Evolutionary conservation across 2,329 filamentous ascomycete species (phyloP), one percentile per base, ranked within the genome.

Genomic region (Sarocladium oryzae): DNA sequence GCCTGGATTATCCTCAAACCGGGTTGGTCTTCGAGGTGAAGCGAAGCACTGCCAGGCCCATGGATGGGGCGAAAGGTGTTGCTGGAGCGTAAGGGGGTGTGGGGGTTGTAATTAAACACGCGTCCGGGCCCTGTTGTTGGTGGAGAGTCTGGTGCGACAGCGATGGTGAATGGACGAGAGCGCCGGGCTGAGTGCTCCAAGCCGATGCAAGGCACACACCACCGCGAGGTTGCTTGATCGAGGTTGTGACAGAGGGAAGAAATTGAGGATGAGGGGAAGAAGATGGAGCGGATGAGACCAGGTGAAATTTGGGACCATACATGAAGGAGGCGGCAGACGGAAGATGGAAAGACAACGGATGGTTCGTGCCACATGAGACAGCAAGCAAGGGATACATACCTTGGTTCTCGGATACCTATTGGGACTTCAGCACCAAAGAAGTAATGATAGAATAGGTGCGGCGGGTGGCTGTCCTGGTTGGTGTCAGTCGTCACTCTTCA

Each of bases 51-150:
- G 43, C 24, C 43, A 48, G 28, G 43, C 43, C 21, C 28, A 13
- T 32, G 43, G n/a, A n/a, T 21, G 43, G 32, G 43, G 40, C n/a
- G 6, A 26, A 30, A 32, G 43, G 43, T 32, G 43, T 48, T 18
- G 43, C 7, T 33, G 43, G 26, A 48, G 24, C 16, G 43, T 15
- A 24, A 48, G 43, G 43, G 52, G 51, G 50, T 54, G 52, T 32
- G 40, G 40, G 33, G 20, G 21, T 51, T 51, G 45, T 54, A 69
- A 69, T 69, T 67, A 63, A 64, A 65, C 62, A 63, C 64, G 64
- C 65, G 60, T 65, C 59, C 55, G 52, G 46, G 45, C 45, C 18
- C 51, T 26, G 43, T 32, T 33, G 43, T 5, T 28, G 40, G 40
- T 28, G 40, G 40, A 30, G 23, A 28, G 40, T n/a, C 4, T n/a